Evolutionary conservation across 495 filamentous ascomycete genomes (phyloP), one percentile per base, ranked within the genome.

Genomic region (Entonaema liquescens): DNA sequence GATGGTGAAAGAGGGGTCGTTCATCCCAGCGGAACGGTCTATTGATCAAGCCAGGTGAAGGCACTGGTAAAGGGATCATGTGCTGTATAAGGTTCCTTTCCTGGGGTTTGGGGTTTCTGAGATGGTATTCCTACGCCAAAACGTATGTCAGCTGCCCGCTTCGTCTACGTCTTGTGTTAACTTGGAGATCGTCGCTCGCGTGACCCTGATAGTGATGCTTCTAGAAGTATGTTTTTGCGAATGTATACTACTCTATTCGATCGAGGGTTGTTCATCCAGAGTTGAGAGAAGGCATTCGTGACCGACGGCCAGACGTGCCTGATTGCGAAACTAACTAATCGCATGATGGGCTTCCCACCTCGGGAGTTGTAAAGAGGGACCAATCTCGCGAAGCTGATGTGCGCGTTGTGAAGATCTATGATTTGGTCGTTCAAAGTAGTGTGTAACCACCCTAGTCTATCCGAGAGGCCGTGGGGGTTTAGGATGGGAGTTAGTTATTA

Each of bases 401-500:
- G 28, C 23, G 31, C 31, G 36, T 40, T 47, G 26, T 25, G 53
- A 65, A 62, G 52, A 55, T 66, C 52, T 59, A 55, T 65, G 56
- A 57, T 54, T 55, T 49, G 61, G 31, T 17, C 47, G 23, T 23
- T 59, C 31, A 31, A 54, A 61, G 61, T 57, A 54, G 61, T 69
- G 61, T 69, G 70, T 69, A 66, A 69, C 65, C 50, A 58, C 50
- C 58, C 65, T 58, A 35, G 50, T n/a, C 62, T 73, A 62, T 21
- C 70, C 65, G 61, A 72, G 55, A 62, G 62, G 36, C 65, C 70
- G 70, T 69, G 65, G 70, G 70, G 65, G 70, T 66, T 66, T 54
- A 49, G 17, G 42, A 62, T 53, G 26, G 21, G 17, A 65, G 40
- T 19, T n/a, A 62, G 29, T 33, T 57, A 28, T 53, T 64, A 66